These are phyloP conservation scores for Plasmodium ovale DNA, from an alignment of 169 alveolate species.

Conservation along the genomic window DNA sequence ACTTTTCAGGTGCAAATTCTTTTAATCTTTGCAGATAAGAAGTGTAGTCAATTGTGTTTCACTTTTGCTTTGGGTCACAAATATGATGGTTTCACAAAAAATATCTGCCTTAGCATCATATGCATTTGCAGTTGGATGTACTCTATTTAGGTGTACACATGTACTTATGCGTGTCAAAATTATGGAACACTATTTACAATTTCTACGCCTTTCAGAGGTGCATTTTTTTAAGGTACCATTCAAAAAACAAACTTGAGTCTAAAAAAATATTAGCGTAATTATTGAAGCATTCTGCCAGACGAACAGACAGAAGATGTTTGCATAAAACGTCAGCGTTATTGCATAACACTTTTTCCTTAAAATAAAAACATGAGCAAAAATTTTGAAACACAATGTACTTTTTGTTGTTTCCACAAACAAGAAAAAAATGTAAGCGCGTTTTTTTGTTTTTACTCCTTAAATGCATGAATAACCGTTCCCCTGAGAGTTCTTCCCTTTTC, in stretches of 20 bases:
- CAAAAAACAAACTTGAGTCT: slow-evolving; percentile 40
- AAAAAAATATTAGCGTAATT: slow-evolving; percentile 40
- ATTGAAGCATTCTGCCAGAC: slow-evolving; percentile 53
- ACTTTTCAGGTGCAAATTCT: no score
- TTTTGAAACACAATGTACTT: slow-evolving; percentile 58
- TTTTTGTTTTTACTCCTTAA: slow-evolving; percentile 18
- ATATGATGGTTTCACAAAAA: no score
- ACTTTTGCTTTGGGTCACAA: no score
- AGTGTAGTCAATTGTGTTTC: no score
- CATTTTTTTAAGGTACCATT: slow-evolving; percentile 52
- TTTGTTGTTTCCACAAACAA: slow-evolving; percentile 54
- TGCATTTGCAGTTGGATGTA: no score
- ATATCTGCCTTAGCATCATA: no score
- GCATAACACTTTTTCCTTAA: slow-evolving; percentile 73
- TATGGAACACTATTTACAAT: no score
- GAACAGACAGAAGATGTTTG: slow-evolving; percentile 60
- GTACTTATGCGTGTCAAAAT: no score
- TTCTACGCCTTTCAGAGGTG: no score
- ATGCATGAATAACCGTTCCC: neutral
- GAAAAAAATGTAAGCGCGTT: slow-evolving; percentile 48
- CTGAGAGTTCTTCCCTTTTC: neutral
- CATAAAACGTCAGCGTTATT: slow-evolving; percentile 43
- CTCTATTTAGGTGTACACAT: neutral
- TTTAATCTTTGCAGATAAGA: no score
- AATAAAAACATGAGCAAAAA: slow-evolving; percentile 71